phyloP scores from a whole-genome alignment of 2,329 filamentous ascomycete species.

The Fusarium buxicola region DNA sequence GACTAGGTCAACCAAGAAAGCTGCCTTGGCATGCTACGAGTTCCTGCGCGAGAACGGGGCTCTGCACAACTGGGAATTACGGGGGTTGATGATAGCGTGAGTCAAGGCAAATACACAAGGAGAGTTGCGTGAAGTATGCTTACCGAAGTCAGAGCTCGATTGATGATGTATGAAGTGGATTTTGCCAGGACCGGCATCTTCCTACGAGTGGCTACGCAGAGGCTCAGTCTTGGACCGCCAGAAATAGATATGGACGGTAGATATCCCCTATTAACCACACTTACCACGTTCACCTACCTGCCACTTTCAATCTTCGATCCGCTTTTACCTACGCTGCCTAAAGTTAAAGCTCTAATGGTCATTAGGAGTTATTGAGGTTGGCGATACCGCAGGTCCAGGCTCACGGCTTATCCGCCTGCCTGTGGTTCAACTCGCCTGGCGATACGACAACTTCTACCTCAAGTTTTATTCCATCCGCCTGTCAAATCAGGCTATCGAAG shows the following conservation, averaged over 20 bases:
- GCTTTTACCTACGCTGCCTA: background rate
- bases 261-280: background rate
- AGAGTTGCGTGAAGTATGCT: background rate
- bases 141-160: background rate
- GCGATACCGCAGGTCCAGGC: background rate
- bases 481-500: background rate
- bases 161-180: background rate
- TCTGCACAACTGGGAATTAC: background rate
- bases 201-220: background rate
- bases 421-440: background rate
- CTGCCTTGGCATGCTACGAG: background rate
- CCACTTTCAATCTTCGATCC: no score
- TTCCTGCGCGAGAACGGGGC: background rate
- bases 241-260: background rate
- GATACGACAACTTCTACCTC: background rate
- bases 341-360: background rate
- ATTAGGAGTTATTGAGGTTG: background rate
- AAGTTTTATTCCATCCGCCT: background rate
- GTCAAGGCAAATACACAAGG: background rate
- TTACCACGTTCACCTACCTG: background rate
- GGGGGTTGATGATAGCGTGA: background rate
- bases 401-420: conserved; percentile 1
- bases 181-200: background rate
- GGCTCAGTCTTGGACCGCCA: background rate
- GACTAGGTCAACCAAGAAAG: fast-evolving